Base-by-base conservation (phyloP, 2,329 filamentous ascomycete species). In the Fusarium avenaceum region DNA sequence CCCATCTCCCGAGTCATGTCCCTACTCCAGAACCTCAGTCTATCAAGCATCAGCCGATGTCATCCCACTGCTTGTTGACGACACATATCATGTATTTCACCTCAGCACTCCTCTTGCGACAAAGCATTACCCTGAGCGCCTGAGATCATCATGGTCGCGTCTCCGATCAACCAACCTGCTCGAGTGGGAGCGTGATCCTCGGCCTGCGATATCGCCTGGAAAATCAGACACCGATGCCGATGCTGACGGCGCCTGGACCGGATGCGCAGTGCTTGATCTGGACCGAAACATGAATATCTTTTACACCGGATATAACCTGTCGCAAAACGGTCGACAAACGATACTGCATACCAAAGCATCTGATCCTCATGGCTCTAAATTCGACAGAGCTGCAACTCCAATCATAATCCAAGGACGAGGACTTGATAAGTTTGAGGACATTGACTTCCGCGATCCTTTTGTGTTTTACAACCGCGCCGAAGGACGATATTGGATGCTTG, bases 61-160 rank as follows among this genome's bases (percentile, higher is more conserved):
- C 24, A 80, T 79, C 28, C 78, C 78, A 1, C 56, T 79, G 4
- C 73, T 79, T 17, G 72, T 80, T 50, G 77, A 76, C 55, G 70
- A 76, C 45, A 77, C 75, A 22, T 80, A 79, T 64, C 77, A 80
- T 56, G 54, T 80, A 53, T 79, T 80, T 56, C 77, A 79, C 65
- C 76, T 77, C 24, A 73, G 66, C 10, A 76, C 76, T 24, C 76
- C 76, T 15, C 72, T 74, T 8, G 66, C 65, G 40, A 79, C 78
- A 30, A 72, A 67, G n/a, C 75, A 78, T 55, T 75, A 78, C 47
- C 76, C 77, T 14, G 68, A 74, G 19, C 65, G 78, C 4, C 72
- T 79, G 6, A 74, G 72, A 30, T 75, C 76, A 33, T 68, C 69
- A 10, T 79, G 77, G 77, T 74, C 74, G n/a, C 75, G 74, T 2